A percentile compares a stretch with the other conserved stretches of the same genome.
Conservation (phyloP, 768 basidiomycete genomes). For the Auricularia auricula-judae region DNA sequence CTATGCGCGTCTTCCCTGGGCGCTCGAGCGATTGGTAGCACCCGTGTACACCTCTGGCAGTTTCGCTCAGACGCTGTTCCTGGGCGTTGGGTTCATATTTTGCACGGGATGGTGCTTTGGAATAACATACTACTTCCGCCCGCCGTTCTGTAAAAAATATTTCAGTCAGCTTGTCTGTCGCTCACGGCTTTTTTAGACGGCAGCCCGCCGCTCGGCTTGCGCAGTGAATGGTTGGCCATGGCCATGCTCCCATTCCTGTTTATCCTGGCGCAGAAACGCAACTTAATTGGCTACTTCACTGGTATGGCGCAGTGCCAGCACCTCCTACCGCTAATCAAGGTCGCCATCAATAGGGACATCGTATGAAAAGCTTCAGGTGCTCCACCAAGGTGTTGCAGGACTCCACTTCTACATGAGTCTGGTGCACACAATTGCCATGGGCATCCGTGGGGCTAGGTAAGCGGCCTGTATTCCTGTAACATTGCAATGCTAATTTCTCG, state of each 20-base stretch:
- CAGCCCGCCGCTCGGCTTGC: background rate
- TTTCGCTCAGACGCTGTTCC: conserved; percentile 1
- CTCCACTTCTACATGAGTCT: conserved; percentile 4
- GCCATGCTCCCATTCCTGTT: conserved; percentile 4
- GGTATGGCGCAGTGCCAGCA: background rate
- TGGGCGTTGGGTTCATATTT: conserved; percentile 2
- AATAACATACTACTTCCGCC: conserved; percentile 1
- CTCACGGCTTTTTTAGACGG: background rate
- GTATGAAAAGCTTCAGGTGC: conserved; percentile 17
- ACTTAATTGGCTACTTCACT: conserved; percentile 1
- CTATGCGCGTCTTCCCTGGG: conserved; percentile 1
- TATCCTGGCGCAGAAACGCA: conserved; percentile 2
- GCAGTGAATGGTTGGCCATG: conserved; percentile 3
- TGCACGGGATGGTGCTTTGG: background rate
- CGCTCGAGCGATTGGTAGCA: background rate
- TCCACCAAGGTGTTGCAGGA: conserved; percentile 6
- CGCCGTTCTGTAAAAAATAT: background rate
- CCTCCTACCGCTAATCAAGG: too few species aligned
- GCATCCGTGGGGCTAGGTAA: conserved; percentile 1
- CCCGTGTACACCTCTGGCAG: conserved; percentile 1
- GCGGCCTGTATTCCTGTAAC: too few species aligned
- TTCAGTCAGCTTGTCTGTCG: background rate
- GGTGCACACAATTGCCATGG: conserved; percentile 6
- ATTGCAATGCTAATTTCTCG: too few species aligned
- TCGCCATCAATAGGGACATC: too few species aligned